Percentiles rank a stretch among this genome's conserved stretches.
Evolutionary conservation across 371 early-diverging fungal genomes (phyloP).

Genomic region (Choanephora cucurbitarum): DNA sequence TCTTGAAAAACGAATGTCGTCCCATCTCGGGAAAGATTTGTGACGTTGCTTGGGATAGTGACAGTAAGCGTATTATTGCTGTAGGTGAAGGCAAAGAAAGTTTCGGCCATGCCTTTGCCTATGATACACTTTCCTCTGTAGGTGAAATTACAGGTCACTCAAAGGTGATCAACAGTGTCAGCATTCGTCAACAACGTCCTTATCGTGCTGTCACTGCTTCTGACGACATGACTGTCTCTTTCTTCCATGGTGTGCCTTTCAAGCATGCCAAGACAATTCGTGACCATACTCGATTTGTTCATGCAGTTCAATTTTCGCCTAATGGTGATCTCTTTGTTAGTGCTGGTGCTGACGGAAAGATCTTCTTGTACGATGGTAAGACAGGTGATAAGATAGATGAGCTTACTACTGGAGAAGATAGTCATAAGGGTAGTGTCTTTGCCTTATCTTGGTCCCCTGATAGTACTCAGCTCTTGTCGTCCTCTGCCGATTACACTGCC

Average conservation of each 20-base stretch:
- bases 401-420: constrained; percentile 45
- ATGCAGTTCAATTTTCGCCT: constrained; percentile 86
- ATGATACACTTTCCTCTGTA: constrained; percentile 88
- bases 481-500: constrained; percentile 85
- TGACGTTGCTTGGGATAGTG: constrained; percentile 94
- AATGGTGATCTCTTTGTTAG: constrained; percentile 83
- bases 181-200: constrained; percentile 84
- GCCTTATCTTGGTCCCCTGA: constrained; percentile 90
- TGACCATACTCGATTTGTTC: constrained; percentile 89
- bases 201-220: constrained; percentile 92
- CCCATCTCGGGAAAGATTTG: constrained; percentile 76
- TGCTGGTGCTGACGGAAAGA: constrained; percentile 88
- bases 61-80: constrained; percentile 92
- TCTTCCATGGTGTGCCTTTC: constrained; percentile 92
- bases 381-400: constrained; percentile 84
- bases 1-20: constrained; percentile 81
- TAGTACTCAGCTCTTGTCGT: constrained; percentile 73
- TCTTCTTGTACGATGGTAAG: constrained; percentile 92
- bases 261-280: constrained; percentile 71
- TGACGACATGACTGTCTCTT: constrained; percentile 90
- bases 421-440: constrained; percentile 84
- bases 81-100: constrained; percentile 95
- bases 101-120: constrained; percentile 88
- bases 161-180: constrained; percentile 83
- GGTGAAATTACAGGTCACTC: constrained; percentile 93